Evolutionary conservation across 768 basidiomycete genomes (phyloP).

Genomic region (Amanita polypyramis): DNA sequence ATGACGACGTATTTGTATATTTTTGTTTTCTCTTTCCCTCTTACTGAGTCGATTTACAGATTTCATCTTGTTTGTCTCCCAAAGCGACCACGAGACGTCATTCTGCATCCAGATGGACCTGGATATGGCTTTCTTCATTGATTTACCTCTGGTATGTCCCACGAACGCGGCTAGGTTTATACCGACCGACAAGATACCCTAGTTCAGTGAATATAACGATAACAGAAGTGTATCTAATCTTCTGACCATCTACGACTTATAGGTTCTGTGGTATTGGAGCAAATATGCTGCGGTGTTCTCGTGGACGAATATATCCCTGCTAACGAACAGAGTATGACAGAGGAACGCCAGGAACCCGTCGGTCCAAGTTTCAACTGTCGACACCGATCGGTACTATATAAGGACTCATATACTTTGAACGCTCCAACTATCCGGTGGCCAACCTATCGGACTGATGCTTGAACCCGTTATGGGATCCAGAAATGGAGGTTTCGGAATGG

Average conservation of each 20-base stretch:
- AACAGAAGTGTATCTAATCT: not conserved
- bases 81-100: slow-evolving; percentile 48
- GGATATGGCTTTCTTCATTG: slow-evolving; percentile 66
- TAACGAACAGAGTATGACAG: slow-evolving; percentile 38
- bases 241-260: slow-evolving; percentile 27
- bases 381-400: slow-evolving; percentile 40
- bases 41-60: not conserved
- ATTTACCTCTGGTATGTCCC: slow-evolving; percentile 44
- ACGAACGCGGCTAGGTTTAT: not conserved
- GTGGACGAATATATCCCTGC: not conserved
- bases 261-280: slow-evolving; percentile 52
- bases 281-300: slow-evolving; percentile 24
- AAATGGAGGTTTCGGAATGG: slow-evolving; percentile 53
- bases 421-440: slow-evolving; percentile 40
- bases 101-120: slow-evolving; percentile 56
- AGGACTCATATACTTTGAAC: slow-evolving; percentile 38
- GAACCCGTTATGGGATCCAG: slow-evolving; percentile 50
- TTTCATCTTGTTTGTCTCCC: slow-evolving; percentile 27
- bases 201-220: slow-evolving; percentile 22
- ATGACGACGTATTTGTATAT: slow-evolving; percentile 52
- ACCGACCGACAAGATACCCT: slow-evolving; percentile 3
- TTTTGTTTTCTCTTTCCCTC: not conserved
- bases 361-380: slow-evolving; percentile 40
- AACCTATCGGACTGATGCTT: slow-evolving; percentile 56
- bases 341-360: slow-evolving; percentile 55